A percentile compares a stretch with the other conserved stretches of the same genome.
phyloP scores from a whole-genome alignment of 2,329 filamentous ascomycete species.

The Didymellaceae sp. region DNA sequence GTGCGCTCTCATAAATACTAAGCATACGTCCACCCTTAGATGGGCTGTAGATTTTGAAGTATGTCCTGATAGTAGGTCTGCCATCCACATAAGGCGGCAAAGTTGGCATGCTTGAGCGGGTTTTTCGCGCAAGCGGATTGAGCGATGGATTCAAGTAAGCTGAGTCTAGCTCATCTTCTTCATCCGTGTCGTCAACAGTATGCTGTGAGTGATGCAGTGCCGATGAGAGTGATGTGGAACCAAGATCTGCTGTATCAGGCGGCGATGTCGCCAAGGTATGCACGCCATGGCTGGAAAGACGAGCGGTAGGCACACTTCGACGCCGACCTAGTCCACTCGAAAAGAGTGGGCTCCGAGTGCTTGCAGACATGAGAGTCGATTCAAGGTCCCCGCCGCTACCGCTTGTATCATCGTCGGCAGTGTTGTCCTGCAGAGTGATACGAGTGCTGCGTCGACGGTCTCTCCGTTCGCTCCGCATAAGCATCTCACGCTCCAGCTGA shows the following conservation, averaged over 20 bases:
- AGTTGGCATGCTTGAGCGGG: conserved; percentile 44
- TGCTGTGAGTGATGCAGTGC: conserved; percentile 27
- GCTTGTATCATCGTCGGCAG: conserved; percentile 51
- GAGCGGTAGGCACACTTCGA: conserved; percentile 23
- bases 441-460: conserved; percentile 40
- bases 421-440: conserved; percentile 29
- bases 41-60: conserved; percentile 68
- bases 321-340: conserved; percentile 27
- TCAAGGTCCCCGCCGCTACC: conserved; percentile 56
- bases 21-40: conserved; percentile 64
- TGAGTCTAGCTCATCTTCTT: conserved; percentile 31
- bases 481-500: conserved; percentile 61
- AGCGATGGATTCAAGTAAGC: conserved; percentile 39
- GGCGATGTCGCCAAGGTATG: conserved; percentile 24
- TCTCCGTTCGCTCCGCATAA: conserved; percentile 50
- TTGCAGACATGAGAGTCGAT: conserved; percentile 39
- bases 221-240: conserved; percentile 31
- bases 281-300: conserved; percentile 23
- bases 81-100: conserved; percentile 62
- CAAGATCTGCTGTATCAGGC: conserved; percentile 19
- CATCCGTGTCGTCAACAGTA: conserved; percentile 35
- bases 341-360: conserved; percentile 30
- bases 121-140: conserved; percentile 25
- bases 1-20: conserved; percentile 64
- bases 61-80: conserved; percentile 64